Evolutionary conservation across 164 flowering plant species (phyloP).

Genomic region (Brasenia schreberi): DNA sequence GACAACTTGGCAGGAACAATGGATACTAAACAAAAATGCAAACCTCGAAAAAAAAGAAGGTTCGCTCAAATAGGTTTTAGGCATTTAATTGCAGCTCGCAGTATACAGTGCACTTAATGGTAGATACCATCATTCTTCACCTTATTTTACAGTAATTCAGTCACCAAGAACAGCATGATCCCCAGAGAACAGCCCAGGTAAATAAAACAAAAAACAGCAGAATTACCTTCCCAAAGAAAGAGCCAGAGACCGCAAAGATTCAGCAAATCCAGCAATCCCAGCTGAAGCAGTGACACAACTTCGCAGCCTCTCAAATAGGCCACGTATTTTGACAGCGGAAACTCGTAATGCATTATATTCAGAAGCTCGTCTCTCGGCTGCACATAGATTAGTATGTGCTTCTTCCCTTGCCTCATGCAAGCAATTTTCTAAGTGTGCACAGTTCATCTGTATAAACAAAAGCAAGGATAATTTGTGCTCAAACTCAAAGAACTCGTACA

Average conservation of each 20-base stretch:
- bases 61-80: too few relatives aligned
- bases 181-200: too few relatives aligned
- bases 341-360: constrained; percentile 79
- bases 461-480: constrained; percentile 1
- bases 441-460: constrained; percentile 65
- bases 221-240: constrained; percentile 75
- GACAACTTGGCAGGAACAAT: too few relatives aligned
- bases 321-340: constrained; percentile 81
- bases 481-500: not conserved
- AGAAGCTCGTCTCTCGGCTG: constrained; percentile 85
- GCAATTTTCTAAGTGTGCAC: constrained; percentile 96
- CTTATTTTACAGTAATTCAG: too few relatives aligned
- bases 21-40: too few relatives aligned
- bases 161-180: too few relatives aligned
- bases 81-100: too few relatives aligned
- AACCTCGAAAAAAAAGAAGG: too few relatives aligned
- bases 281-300: constrained; percentile 49
- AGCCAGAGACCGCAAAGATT: constrained; percentile 64
- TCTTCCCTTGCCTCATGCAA: constrained; percentile 98
- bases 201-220: too few relatives aligned
- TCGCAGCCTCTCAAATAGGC: constrained; percentile 75
- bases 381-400: constrained; percentile 96
- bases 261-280: constrained; percentile 56
- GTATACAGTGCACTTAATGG: too few relatives aligned
- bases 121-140: too few relatives aligned